Base-by-base conservation (phyloP, 1,139 yeast species). In the Saccharomyces hybrid region DNA sequence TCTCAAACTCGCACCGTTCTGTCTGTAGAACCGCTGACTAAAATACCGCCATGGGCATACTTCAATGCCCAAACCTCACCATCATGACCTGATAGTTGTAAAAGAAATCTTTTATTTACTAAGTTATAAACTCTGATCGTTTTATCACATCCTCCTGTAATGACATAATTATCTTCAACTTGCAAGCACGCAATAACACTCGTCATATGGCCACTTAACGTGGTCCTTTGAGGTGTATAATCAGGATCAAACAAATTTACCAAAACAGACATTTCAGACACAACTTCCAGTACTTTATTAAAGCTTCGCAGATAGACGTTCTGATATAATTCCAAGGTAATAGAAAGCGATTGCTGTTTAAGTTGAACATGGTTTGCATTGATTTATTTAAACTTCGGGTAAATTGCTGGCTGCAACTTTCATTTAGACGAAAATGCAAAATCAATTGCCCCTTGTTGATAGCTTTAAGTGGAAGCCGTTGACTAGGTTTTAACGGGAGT, bases 11-110 rank as follows among this genome's bases (percentile, higher is more conserved):
- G 77, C 5, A 91, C 95, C 0, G 95, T 84, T 61, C 96, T 79
- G 71, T 91, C 98, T 0, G 96, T 89, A 1, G 96, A 85, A 0
- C 96, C 98, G 58, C 93, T 85, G 0, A 90, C 95, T 46, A 91
- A 73, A 1, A 88, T 85, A 8, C 70, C 69, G 48, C 64, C 64
- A 31, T 60, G 61, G 48, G 64, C 80, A 67, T 90, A 91, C 69
- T 93, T 90, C 67, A 93, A 76, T 1, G 99, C 98, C 99, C 99
- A 93, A 9, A 93, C 99, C 28, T 98, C 99, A 50, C 98, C 98
- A 56, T 87, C 96, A 66, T 93, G 99, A 13, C 97, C 98, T 53
- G 78, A 77, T 51, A 93, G 75, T 1, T 87, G 85, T 51, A 81
- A 76, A n/a, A 85, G 64, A 49, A 85, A 74, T 49, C 74, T 74